phyloP scores from a whole-genome alignment of 2,329 filamentous ascomycete genomes.

The Aspergillus aculeatinus region DNA sequence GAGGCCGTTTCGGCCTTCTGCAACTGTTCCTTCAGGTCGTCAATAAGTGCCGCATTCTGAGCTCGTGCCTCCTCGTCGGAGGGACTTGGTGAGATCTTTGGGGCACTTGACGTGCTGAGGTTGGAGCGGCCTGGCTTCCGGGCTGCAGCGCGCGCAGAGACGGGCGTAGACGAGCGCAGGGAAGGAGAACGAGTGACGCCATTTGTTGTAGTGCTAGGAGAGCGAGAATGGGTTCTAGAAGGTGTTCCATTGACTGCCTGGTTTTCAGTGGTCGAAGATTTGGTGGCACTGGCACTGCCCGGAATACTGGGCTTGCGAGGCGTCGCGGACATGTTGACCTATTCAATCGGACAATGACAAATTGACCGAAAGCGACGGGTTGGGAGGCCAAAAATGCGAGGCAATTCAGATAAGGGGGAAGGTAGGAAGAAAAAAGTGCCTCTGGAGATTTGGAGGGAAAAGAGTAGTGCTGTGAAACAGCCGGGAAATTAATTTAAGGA shows the following conservation, averaged over 20 bases:
- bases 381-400: constrained; percentile 11
- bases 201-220: constrained; percentile 51
- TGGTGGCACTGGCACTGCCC: constrained; percentile 33
- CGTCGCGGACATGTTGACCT: constrained; percentile 42
- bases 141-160: constrained; percentile 71
- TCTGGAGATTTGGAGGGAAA: constrained; percentile 1
- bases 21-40: constrained; percentile 80
- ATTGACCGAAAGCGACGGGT: constrained; percentile 6
- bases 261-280: constrained; percentile 31
- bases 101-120: constrained; percentile 44
- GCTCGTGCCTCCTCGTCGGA: constrained; percentile 72
- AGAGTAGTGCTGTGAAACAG: constrained; percentile 22
- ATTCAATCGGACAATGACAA: constrained; percentile 9
- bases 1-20: constrained; percentile 75
- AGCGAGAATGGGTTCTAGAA: constrained; percentile 44
- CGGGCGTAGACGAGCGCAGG: constrained; percentile 54
- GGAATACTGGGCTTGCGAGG: constrained; percentile 44
- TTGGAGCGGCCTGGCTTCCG: constrained; percentile 54
- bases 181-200: constrained; percentile 63
- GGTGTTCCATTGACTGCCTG: constrained; percentile 35
- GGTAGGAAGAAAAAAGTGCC: constrained; percentile 5
- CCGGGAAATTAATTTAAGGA: constrained; percentile 29
- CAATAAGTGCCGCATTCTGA: constrained; percentile 73
- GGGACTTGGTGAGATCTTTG: constrained; percentile 50
- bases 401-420: constrained; percentile 14